A percentile compares a stretch with the other conserved stretches of the same genome.
These are phyloP conservation scores for Arachis hypogaea DNA, from an alignment of 306 rosid genomes.

Conservation along the genomic window DNA sequence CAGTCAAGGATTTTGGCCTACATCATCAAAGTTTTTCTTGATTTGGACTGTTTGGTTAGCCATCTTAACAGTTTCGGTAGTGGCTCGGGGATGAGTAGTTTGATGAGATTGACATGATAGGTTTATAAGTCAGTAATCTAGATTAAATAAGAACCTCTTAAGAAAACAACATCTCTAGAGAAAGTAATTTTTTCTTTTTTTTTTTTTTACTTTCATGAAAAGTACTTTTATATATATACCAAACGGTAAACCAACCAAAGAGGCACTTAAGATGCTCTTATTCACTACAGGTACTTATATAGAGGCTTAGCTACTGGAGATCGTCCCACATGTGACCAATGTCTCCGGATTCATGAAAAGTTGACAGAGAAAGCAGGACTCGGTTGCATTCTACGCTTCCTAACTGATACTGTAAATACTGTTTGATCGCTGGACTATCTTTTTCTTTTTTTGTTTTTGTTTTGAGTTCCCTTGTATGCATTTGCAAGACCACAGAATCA, in stretches of 20 bases:
- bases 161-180: no score
- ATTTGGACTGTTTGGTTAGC: background rate
- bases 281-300: conserved; percentile 75
- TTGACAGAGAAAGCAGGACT: conserved; percentile 89
- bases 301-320: conserved; percentile 96
- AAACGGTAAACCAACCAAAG: background rate
- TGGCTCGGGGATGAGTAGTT: conserved; percentile 6
- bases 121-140: background rate
- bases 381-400: conserved; percentile 91
- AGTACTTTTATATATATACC: no score
- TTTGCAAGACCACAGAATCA: conserved; percentile 26
- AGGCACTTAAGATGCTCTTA: conserved; percentile 22
- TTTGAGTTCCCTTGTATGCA: conserved; percentile 27
- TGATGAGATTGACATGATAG: conserved; percentile 22
- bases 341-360: conserved; percentile 89
- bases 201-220: no score
- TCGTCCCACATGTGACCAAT: conserved; percentile 94
- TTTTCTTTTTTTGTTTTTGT: conserved; percentile 10
- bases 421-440: conserved; percentile 53
- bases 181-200: no score
- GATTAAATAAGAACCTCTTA: background rate
- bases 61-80: background rate
- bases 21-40: background rate
- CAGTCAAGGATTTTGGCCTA: background rate
- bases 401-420: conserved; percentile 82